Evolutionary conservation across 1,139 yeast genomes (phyloP).

Genomic region (Debaryomycetaceae sp.): DNA sequence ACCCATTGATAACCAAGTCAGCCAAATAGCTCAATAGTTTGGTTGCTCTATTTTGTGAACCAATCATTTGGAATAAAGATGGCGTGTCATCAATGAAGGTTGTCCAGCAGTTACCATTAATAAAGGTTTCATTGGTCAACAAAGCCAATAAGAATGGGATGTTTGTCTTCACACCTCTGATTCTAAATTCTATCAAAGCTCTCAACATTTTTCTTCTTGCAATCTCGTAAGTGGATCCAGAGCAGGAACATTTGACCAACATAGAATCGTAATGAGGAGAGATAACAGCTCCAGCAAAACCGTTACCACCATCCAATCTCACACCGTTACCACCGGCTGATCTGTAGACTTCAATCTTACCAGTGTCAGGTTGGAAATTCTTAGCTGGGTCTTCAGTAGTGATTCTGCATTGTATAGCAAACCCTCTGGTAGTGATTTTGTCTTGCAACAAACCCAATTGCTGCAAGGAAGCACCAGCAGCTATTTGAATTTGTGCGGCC

Average conservation of each 20-base stretch:
- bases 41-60: conserved; percentile 95
- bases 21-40: conserved; percentile 85
- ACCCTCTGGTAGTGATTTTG: conserved; percentile 92
- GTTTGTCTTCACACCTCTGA: conserved; percentile 97
- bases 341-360: conserved; percentile 96
- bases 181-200: conserved; percentile 94
- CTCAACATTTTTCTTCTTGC: conserved; percentile 97
- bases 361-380: conserved; percentile 98
- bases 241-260: conserved; percentile 96
- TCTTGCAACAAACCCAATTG: conserved; percentile 93
- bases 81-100: conserved; percentile 99
- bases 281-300: conserved; percentile 97
- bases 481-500: conserved; percentile 98
- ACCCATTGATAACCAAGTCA: conserved; percentile 92
- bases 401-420: conserved; percentile 98
- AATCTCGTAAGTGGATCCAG: conserved; percentile 95
- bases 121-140: conserved; percentile 87
- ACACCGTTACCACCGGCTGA: conserved; percentile 99
- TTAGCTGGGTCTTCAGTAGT: conserved; percentile 98
- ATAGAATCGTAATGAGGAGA: conserved; percentile 98
- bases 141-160: conserved; percentile 94
- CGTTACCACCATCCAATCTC: conserved; percentile 98
- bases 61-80: conserved; percentile 87
- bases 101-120: conserved; percentile 92
- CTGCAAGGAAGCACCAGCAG: conserved; percentile 94